Evolutionary conservation across 441 rosid species (phyloP), one percentile per base, ranked within the genome.

Genomic region (Capsella rubella): DNA sequence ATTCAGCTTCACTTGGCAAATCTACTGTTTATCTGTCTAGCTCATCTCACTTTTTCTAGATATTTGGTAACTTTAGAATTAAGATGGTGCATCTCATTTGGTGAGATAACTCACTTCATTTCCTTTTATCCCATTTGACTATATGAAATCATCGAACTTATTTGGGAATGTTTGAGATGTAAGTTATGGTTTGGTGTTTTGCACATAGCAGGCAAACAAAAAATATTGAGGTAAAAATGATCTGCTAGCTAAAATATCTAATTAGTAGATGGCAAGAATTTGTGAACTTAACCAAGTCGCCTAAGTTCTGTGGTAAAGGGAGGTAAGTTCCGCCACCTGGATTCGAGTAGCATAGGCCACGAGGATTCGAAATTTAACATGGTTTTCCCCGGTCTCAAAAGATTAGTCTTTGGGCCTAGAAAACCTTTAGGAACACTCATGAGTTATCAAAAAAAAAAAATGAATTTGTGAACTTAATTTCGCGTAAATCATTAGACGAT

Each of bases 31-130:
- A 63, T 15, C 16, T 54, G 68, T 46, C 63, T 16, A 16, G 18
- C 18, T 75, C 16, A 28, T 69, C 66, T 63, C 12, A 56, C 2
- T 47, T 72, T 15, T 6, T 6, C 9, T 16, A 64, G 28, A 45
- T 46, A 46, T 46, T 39, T 65, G 57, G 77, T 47, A 65, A 47
- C 66, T 55, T 11, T 50, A 18, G 3, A 58, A 67, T 74, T 74
- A 59, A 47, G 72, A 66, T 74, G 72, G 51, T 67, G 42, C 73
- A 67, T 67, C 62, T 31, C 31, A 59, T 57, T 39, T 74, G 47
- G 35, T 50, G 4, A 59, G 60, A 51, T 40, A 11, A 51, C 31
- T 21, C n/a, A 42, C 8, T 21, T n/a, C 42, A 42, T n/a, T 42
- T 32, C 57, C 54, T 59, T 31, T 65, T 16, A 14, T 57, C 51